Conservation (phyloP, 2,329 filamentous ascomycete genomes). For the Penicillium rolfsii region DNA sequence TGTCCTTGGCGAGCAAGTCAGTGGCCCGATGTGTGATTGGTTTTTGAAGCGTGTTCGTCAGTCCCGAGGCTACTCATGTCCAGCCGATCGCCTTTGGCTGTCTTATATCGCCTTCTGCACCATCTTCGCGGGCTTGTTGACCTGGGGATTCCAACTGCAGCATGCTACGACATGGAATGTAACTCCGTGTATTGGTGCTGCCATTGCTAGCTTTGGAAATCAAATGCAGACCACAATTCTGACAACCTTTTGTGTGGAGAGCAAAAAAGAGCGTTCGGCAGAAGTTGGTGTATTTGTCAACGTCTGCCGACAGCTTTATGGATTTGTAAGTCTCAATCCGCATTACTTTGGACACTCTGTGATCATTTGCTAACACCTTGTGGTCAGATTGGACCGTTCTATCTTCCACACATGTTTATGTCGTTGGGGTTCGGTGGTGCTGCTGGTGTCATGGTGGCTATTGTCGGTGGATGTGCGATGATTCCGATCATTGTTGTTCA, state of each 20-base stretch:
- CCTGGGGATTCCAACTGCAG: slow-evolving; percentile 58
- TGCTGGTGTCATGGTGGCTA: slow-evolving; percentile 41
- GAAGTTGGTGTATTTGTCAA: slow-evolving; percentile 63
- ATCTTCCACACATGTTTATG: slow-evolving; percentile 47
- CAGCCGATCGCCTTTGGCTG: slow-evolving; percentile 61
- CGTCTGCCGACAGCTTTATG: slow-evolving; percentile 59
- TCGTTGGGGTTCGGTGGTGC: slow-evolving; percentile 38
- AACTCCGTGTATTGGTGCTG: slow-evolving; percentile 59
- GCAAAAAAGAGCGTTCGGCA: slow-evolving; percentile 56
- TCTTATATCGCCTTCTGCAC: slow-evolving; percentile 58
- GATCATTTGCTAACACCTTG: background rate
- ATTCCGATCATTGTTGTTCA: slow-evolving; percentile 40
- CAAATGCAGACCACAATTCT: slow-evolving; percentile 65
- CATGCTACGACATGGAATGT: slow-evolving; percentile 57
- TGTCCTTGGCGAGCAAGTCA: slow-evolving; percentile 62
- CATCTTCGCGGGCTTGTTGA: slow-evolving; percentile 56
- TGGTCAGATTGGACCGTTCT: slow-evolving; percentile 32
- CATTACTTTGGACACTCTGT: background rate
- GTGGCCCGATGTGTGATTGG: slow-evolving; percentile 56
- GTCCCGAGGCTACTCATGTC: slow-evolving; percentile 37
- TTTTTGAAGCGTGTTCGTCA: slow-evolving; percentile 51
- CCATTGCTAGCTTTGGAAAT: slow-evolving; percentile 58
- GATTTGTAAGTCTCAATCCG: slow-evolving; percentile 49
- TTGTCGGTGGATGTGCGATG: slow-evolving; percentile 42
- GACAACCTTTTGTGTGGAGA: slow-evolving; percentile 64